Conservation (phyloP, 805 yeast genomes). For the Myxozyma monticola region DNA sequence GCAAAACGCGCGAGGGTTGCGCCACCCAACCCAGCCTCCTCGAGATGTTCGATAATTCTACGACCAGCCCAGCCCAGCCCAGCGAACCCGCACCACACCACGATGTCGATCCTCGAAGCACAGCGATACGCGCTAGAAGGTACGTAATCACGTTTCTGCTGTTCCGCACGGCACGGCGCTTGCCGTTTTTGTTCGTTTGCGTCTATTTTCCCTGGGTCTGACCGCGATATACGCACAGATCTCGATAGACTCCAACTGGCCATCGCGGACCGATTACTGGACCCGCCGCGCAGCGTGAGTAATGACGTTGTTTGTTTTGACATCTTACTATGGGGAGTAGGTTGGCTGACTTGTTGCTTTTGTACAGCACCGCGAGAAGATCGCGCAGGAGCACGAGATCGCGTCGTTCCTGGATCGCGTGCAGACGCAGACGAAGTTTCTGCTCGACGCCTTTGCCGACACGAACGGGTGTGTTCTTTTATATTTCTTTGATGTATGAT, state of each 20-base stretch:
- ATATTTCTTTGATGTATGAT: neutral
- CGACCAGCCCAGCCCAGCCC: too few relatives aligned
- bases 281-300: constrained; percentile 26
- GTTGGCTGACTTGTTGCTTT: constrained; percentile 46
- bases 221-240: constrained; percentile 49
- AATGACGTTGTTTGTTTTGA: neutral
- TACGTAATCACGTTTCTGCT: too few relatives aligned
- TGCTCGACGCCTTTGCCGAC: constrained; percentile 27
- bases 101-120: constrained; percentile 28
- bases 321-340: constrained; percentile 29
- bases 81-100: too few relatives aligned
- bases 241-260: constrained; percentile 71
- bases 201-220: too few relatives aligned
- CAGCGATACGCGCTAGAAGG: constrained; percentile 34
- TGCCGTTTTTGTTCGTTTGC: neutral
- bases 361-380: constrained; percentile 35
- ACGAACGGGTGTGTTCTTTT: constrained; percentile 10
- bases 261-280: constrained; percentile 55
- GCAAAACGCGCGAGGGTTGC: too few relatives aligned
- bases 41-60: too few relatives aligned
- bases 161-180: too few relatives aligned
- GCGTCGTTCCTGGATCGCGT: constrained; percentile 52
- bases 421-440: constrained; percentile 37
- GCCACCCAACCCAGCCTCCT: too few relatives aligned
- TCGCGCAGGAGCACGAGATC: constrained; percentile 59